A percentile compares a stretch with the other conserved stretches of the same genome.
Evolutionary conservation across 345 rosid genomes (phyloP).

Genomic region (Chamaenerion angustifolium): DNA sequence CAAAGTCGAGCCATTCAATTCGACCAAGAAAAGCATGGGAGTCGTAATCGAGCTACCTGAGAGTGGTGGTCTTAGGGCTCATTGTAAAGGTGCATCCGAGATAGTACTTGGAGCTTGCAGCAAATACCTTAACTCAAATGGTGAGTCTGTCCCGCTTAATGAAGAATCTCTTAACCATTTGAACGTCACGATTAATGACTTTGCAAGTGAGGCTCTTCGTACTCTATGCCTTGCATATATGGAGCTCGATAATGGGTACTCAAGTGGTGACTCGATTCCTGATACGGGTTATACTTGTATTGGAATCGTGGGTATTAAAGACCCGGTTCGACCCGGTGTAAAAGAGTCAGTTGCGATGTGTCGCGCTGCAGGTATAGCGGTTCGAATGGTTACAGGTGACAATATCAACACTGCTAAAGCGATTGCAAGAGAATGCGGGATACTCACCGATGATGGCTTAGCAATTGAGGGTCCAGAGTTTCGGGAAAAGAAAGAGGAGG

Average conservation of each 20-base stretch:
- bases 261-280: constrained; percentile 45
- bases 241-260: constrained; percentile 46
- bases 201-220: constrained; percentile 82
- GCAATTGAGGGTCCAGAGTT: constrained; percentile 88
- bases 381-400: constrained; percentile 97
- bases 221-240: constrained; percentile 69
- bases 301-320: constrained; percentile 86
- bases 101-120: constrained; percentile 75
- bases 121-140: constrained; percentile 52
- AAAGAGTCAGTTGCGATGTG: constrained; percentile 79
- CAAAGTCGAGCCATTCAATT: constrained; percentile 88
- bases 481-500: constrained; percentile 66
- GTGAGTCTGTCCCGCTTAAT: constrained; percentile 62
- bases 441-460: constrained; percentile 72
- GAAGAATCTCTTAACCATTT: constrained; percentile 43
- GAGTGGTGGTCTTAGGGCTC: constrained; percentile 50
- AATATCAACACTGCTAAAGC: constrained; percentile 88
- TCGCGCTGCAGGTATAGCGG: constrained; percentile 78
- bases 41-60: constrained; percentile 59
- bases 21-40: constrained; percentile 88
- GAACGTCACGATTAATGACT: constrained; percentile 54
- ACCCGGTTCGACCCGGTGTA: constrained; percentile 92
- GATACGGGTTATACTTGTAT: constrained; percentile 54
- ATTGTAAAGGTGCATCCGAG: constrained; percentile 88
- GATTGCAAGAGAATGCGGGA: constrained; percentile 90